These are phyloP conservation scores for Boletus albobrunnescens DNA, from an alignment of 1,284 basidiomycete species.

Conservation along the genomic window DNA sequence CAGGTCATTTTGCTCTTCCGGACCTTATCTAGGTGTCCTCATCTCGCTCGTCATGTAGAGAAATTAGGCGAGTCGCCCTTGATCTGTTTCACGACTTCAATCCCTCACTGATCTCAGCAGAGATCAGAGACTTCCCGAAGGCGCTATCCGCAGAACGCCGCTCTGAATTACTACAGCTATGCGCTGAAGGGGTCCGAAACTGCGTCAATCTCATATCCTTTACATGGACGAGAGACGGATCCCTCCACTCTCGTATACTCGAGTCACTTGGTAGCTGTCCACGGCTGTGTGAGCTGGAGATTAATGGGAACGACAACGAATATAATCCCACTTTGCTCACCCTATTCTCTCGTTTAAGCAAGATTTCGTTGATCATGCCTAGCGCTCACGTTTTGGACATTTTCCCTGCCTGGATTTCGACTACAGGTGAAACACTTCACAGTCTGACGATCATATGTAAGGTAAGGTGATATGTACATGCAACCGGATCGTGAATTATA, in stretches of 20 bases:
- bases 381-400: slow-evolving; percentile 47
- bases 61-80: slow-evolving; percentile 45
- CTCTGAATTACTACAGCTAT: slow-evolving; percentile 37
- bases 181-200: slow-evolving; percentile 51
- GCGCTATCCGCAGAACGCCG: slow-evolving; percentile 32
- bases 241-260: slow-evolving; percentile 56
- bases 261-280: slow-evolving; percentile 42
- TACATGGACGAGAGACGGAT: slow-evolving; percentile 73
- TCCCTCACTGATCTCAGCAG: slow-evolving; percentile 33
- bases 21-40: slow-evolving; percentile 44
- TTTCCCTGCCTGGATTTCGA: slow-evolving; percentile 49
- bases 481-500: not conserved
- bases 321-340: slow-evolving; percentile 47
- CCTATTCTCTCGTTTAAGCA: slow-evolving; percentile 45
- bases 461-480: slow-evolving; percentile 35
- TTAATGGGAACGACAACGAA: slow-evolving; percentile 59
- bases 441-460: slow-evolving; percentile 65
- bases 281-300: slow-evolving; percentile 52
- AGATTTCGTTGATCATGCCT: slow-evolving; percentile 70
- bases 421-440: slow-evolving; percentile 43
- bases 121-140: slow-evolving; percentile 65
- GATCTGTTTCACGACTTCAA: not conserved
- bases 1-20: slow-evolving; percentile 52
- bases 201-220: slow-evolving; percentile 58
- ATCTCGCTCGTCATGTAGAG: slow-evolving; percentile 52